These are phyloP conservation scores for Metschnikowia vanudenii DNA, from an alignment of 805 yeast genomes.

Conservation along the genomic window DNA sequence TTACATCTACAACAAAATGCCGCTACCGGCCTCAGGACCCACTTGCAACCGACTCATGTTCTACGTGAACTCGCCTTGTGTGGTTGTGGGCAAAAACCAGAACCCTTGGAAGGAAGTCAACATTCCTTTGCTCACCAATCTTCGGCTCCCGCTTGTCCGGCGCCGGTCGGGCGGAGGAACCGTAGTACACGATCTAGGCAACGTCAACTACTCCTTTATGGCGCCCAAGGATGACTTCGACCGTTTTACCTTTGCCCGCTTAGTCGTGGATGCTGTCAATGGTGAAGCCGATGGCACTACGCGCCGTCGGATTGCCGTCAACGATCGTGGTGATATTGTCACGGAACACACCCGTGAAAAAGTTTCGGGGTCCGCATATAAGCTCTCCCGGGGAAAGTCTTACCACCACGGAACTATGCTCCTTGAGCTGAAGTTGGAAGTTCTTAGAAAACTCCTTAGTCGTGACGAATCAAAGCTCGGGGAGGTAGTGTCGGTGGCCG, in stretches of 20 bases:
- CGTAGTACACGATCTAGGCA: constrained; percentile 91
- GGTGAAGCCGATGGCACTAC: too few species aligned
- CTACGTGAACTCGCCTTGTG: constrained; percentile 78
- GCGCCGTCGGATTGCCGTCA: constrained; percentile 43
- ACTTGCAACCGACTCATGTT: constrained; percentile 55
- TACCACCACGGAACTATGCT: constrained; percentile 98
- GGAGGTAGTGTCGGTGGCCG: constrained; percentile 44
- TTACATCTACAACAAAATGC: constrained; percentile 65
- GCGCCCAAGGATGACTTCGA: constrained; percentile 64
- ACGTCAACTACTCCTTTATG: constrained; percentile 81
- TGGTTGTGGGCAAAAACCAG: constrained; percentile 95
- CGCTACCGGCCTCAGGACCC: constrained; percentile 29
- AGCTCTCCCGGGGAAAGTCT: constrained; percentile 74
- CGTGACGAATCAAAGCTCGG: constrained; percentile 43
- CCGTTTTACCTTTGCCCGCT: constrained; percentile 51
- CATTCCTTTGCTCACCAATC: constrained; percentile 48
- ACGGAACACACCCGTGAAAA: constrained; percentile 46
- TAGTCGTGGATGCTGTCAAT: constrained; percentile 40
- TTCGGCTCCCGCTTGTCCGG: constrained; percentile 66
- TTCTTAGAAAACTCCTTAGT: constrained; percentile 57
- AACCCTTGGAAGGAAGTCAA: constrained; percentile 90
- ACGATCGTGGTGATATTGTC: constrained; percentile 78
- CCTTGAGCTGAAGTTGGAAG: constrained; percentile 59
- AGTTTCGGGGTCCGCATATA: constrained; percentile 91
- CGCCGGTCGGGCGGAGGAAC: constrained; percentile 94